These are phyloP conservation scores for Chrysoporthe deuterocubensis DNA, from an alignment of 2,329 filamentous ascomycete species.

Conservation along the genomic window DNA sequence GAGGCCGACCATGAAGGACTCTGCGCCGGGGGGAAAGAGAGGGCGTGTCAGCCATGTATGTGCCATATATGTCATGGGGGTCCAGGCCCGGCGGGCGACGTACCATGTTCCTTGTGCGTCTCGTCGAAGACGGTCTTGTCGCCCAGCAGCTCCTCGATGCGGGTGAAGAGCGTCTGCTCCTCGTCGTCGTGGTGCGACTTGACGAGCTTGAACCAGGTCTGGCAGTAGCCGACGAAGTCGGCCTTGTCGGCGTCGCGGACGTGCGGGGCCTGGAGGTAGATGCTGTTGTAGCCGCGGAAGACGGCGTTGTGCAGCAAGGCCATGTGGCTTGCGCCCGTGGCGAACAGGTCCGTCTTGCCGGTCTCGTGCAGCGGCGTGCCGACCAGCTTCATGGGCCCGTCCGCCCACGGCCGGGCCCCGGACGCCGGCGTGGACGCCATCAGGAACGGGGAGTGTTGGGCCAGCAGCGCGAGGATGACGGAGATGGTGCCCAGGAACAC, in stretches of 20 bases:
- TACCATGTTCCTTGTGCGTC: conserved; percentile 61
- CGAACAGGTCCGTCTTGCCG: conserved; percentile 62
- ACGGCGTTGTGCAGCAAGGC: conserved; percentile 64
- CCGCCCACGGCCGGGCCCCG: conserved; percentile 51
- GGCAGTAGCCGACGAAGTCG: conserved; percentile 61
- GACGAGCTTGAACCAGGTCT: conserved; percentile 63
- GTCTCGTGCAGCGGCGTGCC: conserved; percentile 57
- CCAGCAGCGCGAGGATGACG: conserved; percentile 42
- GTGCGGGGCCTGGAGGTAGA: conserved; percentile 62
- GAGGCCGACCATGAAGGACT: conserved; percentile 56
- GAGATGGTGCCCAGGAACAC: conserved; percentile 39
- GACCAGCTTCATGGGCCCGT: conserved; percentile 58
- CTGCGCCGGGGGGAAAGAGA: conserved; percentile 30
- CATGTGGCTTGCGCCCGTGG: conserved; percentile 64
- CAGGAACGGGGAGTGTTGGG: conserved; percentile 44
- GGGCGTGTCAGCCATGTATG: not conserved
- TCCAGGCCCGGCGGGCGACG: conserved; percentile 20
- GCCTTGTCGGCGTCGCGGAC: conserved; percentile 55
- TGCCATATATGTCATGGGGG: not conserved
- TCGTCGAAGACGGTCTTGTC: conserved; percentile 55
- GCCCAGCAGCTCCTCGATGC: conserved; percentile 55
- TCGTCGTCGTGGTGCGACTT: conserved; percentile 65
- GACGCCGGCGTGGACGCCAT: conserved; percentile 42
- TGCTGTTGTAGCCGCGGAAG: conserved; percentile 66
- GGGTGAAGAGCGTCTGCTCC: conserved; percentile 59